Base-by-base conservation (phyloP, 129 eudicot species). In the sunflower (Helianthus annuus) region DNA sequence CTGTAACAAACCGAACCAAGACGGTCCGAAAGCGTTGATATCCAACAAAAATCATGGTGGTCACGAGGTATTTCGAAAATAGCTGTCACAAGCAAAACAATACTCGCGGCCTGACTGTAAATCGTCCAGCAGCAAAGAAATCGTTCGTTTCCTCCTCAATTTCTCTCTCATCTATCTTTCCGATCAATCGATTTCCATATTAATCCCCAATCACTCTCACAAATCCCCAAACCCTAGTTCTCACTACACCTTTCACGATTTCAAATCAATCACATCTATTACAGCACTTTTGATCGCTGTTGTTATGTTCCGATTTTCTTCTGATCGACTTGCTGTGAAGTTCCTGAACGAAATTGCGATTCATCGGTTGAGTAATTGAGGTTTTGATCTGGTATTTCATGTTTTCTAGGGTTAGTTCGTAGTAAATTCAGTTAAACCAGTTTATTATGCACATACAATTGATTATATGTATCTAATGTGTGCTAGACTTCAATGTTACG, bases 41-140 rank as follows among this genome's bases (percentile, higher is more conserved):
- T 27, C 32, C 32, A 27, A 27, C 32, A 27, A 27, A 27, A 27
- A 27, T 27, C 32, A 32, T 32, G 36, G 36, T 32, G 36, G 4
- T 32, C 36, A 32, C 36, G 36, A 32, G 36, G 36, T 32, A 3
- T 32, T 32, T 32, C 36, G 36, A 7, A 40, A 55, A 10, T 54
- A 55, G 79, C 73, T 66, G 80, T 76, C 80, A 75, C 79, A 76
- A 46, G 67, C 73, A 44, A 55, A 55, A 32, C 62, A 9, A 36
- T 22, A 61, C 29, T 27, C 39, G 11, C 45, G 75, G 66, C 68
- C 48, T n/a, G 77, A 72, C 77, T 61, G 62, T 61, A 68, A 61
- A 71, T 56, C 56, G 44, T 42, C 66, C 71, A 64, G 65, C 78
- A 74, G 65, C 70, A 74, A 61, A 4, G 32, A 66, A 45, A 32